Percentiles rank a stretch among this genome's conserved stretches.
These are phyloP conservation scores for Phalaenopsis equestris DNA, from an alignment of 106 monocot genomes.

Conservation along the genomic window DNA sequence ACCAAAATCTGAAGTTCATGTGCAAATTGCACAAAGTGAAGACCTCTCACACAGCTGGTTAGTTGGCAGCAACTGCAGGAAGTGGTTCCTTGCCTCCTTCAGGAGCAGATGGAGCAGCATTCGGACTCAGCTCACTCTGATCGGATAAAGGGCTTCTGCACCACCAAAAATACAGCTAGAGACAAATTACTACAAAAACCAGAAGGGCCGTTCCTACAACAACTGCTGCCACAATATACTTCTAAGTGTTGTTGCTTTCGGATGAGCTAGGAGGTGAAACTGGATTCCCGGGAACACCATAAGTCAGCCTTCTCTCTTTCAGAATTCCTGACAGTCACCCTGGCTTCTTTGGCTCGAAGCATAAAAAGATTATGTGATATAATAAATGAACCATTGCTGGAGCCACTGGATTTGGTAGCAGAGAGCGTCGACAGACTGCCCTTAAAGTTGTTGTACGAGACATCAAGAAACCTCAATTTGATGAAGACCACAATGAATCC, in stretches of 20 bases:
- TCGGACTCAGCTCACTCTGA: neutral
- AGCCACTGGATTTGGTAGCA: conserved; percentile 1
- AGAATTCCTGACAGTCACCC: conserved; percentile 49
- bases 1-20: conserved; percentile 47
- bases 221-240: conserved; percentile 51
- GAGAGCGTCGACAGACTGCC: conserved; percentile 28
- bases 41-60: conserved; percentile 26
- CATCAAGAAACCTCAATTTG: conserved; percentile 11
- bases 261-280: conserved; percentile 6
- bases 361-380: conserved; percentile 53
- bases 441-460: conserved; percentile 33
- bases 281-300: conserved; percentile 13
- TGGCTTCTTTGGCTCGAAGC: conserved; percentile 42
- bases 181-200: conserved; percentile 11
- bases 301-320: conserved; percentile 29
- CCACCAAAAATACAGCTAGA: conserved; percentile 24
- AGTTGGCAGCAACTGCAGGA: neutral
- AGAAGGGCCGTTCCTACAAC: conserved; percentile 36
- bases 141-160: neutral
- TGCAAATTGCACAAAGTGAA: conserved; percentile 59
- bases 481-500: no score
- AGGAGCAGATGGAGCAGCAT: neutral
- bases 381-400: conserved; percentile 20
- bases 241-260: conserved; percentile 18
- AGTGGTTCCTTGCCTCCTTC: conserved; percentile 14